Conservation (phyloP, 176 grass and related monocot species). For the Bothriochloa decipiens region DNA sequence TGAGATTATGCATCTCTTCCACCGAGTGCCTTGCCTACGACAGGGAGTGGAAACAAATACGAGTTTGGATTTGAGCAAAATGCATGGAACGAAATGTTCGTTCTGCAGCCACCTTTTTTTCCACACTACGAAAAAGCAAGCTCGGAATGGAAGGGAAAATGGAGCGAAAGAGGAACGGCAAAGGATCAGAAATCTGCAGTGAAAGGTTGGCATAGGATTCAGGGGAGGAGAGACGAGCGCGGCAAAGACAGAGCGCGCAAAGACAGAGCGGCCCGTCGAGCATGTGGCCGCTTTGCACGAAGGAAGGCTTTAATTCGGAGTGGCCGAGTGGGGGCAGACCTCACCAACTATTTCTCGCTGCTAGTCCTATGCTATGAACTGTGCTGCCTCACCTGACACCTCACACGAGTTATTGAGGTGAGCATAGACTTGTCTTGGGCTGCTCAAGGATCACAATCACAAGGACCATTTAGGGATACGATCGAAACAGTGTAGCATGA, state of each 20-base stretch:
- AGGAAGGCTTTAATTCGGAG: conserved; percentile 23
- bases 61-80: not conserved
- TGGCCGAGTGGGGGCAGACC: not conserved
- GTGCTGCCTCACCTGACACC: not conserved
- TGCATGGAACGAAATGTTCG: not conserved
- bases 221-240: not conserved
- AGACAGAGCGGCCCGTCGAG: no score
- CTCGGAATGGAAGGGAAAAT: not conserved
- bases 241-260: no score
- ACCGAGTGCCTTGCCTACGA: no score
- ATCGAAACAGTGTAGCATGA: not conserved
- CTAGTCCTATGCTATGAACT: conserved; percentile 14
- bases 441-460: conserved; percentile 5
- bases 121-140: not conserved
- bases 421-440: conserved; percentile 25
- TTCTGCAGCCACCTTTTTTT: not conserved
- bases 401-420: conserved; percentile 3
- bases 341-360: conserved; percentile 33
- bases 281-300: conserved; percentile 25
- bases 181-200: not conserved
- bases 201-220: conserved; percentile 31
- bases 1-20: not conserved
- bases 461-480: conserved; percentile 19
- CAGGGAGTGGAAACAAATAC: no score
- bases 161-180: not conserved